These are phyloP conservation scores for Fulvia fulva DNA, from an alignment of 2,329 filamentous ascomycete species.

Conservation along the genomic window DNA sequence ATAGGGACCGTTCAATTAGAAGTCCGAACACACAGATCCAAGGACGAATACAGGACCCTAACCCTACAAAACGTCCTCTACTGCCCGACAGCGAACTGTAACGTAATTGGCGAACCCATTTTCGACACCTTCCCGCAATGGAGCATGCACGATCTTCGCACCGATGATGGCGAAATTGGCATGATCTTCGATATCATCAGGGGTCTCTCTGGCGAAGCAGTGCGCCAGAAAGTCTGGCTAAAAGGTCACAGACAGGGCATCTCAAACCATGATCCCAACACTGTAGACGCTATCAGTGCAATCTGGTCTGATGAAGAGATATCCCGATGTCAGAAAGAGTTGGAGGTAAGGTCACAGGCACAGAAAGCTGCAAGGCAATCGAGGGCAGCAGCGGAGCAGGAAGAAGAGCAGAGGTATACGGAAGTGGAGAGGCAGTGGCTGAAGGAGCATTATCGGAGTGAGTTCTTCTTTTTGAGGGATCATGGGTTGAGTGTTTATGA, in stretches of 20 bases:
- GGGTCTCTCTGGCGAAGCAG: not conserved
- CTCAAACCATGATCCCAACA: not conserved
- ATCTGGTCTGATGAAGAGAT: not conserved
- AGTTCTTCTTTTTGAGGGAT: constrained; percentile 34
- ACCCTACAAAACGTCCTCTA: constrained; percentile 11
- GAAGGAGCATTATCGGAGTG: constrained; percentile 32
- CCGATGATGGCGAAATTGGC: not conserved
- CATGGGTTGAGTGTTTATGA: constrained; percentile 36
- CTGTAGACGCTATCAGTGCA: not conserved
- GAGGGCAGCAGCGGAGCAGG: not conserved
- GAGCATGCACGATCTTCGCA: not conserved
- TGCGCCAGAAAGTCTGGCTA: not conserved
- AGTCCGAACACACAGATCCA: not conserved
- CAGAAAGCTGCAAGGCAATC: too few species aligned
- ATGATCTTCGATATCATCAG: not conserved
- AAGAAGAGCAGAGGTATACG: not conserved
- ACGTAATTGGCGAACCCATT: constrained; percentile 1
- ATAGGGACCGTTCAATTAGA: constrained; percentile 10
- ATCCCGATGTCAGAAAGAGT: not conserved
- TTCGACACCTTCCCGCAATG: not conserved
- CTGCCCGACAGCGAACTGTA: constrained; percentile 3
- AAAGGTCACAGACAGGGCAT: not conserved
- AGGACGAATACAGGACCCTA: not conserved
- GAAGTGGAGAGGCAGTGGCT: constrained; percentile 34
- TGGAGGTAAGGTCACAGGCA: not conserved